Evolutionary conservation across 805 yeast species (phyloP), one percentile per base, ranked within the genome.

Genomic region (Wickerhamomyces ciferrii): DNA sequence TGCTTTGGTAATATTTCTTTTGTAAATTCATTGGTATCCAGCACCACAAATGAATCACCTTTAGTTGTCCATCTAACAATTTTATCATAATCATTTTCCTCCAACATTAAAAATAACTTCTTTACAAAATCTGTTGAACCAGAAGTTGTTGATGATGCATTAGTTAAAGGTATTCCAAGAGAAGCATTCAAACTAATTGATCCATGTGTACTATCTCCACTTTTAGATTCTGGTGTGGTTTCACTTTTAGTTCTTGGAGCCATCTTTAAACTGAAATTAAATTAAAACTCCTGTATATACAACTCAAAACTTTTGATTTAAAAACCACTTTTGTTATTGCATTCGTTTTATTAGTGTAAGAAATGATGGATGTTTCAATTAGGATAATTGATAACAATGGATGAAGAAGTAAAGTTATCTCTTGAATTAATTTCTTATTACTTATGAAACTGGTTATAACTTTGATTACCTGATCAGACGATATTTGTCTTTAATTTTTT

Each of bases 1-100:
- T 92, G 96, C 43, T 83, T 79, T 15, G 98, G 98, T 43, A 94
- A 75, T 14, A 94, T 86, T 43, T 84, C 85, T 53, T 84, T 85
- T 32, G 97, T 88, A 67, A 91, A 91, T 55, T 86, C 95, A 60
- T 86, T 88, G 14, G 96, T 88, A 67, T 94, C 96, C 31, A 87
- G 61, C 32, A 94, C 96, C 39, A 92, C 87, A 65, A 94, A 94
- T 39, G 88, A 79, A 58, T 87, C 91, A 3, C 97, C 97, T n/a
- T 61, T 62, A 25, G 75, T 78, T 2, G 96, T 83, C 98, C 99
- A 92, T 45, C 86, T 71, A 10, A 94, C 96, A 21, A 88, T 79
- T 48, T 76, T 76, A 41, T 78, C 75, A 63, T 87, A 87, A n/a
- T 76, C 73, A 49, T 86, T 86, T 50, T 83, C 87, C 59, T 88